Evolutionary conservation across 1,284 basidiomycete genomes (phyloP).

Genomic region (Cryptococcus sp.): DNA sequence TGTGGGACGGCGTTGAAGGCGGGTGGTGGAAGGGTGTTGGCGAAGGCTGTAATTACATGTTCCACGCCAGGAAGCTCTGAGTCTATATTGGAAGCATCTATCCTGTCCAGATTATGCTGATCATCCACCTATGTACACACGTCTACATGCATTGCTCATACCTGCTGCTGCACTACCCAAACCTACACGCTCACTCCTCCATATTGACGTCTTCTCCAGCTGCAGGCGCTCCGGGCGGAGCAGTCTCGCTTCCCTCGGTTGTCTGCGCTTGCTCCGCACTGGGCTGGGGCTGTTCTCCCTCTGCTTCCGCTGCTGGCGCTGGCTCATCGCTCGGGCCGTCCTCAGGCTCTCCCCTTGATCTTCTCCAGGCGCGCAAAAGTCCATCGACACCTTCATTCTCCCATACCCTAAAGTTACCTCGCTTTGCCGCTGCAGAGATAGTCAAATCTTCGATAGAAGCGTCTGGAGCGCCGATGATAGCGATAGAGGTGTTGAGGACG

Average conservation of each 20-base stretch:
- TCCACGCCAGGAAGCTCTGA: conserved; percentile 43
- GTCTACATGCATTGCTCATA: conserved; percentile 1
- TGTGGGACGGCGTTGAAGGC: conserved; percentile 66
- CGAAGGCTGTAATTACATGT: conserved; percentile 53
- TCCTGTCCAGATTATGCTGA: not conserved
- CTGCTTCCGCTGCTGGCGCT: conserved; percentile 15
- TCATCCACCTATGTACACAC: not conserved
- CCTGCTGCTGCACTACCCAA: not conserved
- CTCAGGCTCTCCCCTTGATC: conserved; percentile 49
- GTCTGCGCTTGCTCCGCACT: conserved; percentile 15
- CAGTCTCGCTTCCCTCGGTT: conserved; percentile 18
- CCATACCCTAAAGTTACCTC: conserved; percentile 49
- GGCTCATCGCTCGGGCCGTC: conserved; percentile 42
- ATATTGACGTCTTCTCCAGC: conserved; percentile 28
- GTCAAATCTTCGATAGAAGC: conserved; percentile 30
- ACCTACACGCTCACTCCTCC: conserved; percentile 15
- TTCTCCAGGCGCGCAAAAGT: conserved; percentile 62
- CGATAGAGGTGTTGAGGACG: conserved; percentile 86
- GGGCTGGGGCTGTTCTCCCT: conserved; percentile 5
- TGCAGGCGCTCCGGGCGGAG: conserved; percentile 14
- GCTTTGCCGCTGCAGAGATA: conserved; percentile 37
- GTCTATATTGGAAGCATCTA: too few relatives aligned
- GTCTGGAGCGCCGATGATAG: conserved; percentile 70
- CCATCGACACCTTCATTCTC: conserved; percentile 63
- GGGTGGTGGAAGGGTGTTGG: conserved; percentile 54